Conservation (phyloP, 495 filamentous ascomycete species). For the Chaetomium fimeti region DNA sequence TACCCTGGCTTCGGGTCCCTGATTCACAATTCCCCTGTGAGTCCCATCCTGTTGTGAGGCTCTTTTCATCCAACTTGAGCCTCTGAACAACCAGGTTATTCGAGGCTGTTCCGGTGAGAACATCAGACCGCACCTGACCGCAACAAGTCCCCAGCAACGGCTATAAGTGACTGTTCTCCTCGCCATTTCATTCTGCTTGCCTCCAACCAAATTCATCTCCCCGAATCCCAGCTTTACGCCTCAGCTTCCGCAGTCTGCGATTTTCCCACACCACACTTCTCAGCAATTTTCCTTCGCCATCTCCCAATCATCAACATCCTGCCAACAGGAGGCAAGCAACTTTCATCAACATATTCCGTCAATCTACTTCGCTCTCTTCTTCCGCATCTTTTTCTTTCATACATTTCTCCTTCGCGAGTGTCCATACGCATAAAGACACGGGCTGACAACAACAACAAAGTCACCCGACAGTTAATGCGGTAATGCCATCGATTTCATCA, state of each 20-base stretch:
- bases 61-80: too few species aligned
- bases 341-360: neutral
- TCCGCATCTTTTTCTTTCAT: neutral
- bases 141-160: neutral
- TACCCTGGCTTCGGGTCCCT: too few species aligned
- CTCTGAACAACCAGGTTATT: too few species aligned
- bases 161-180: neutral
- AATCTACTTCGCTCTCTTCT: neutral
- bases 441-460: neutral
- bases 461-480: neutral
- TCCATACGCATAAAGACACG: too few species aligned
- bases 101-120: neutral
- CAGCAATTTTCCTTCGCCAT: neutral
- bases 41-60: too few species aligned
- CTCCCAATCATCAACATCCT: neutral
- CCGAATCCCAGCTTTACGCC: neutral
- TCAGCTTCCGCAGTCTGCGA: neutral
- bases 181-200: neutral
- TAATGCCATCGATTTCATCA: neutral
- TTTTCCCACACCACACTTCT: neutral
- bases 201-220: neutral
- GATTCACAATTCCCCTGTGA: too few species aligned
- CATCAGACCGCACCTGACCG: neutral
- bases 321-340: neutral
- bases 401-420: too few species aligned